Evolutionary conservation across 169 alveolate species (phyloP).

Genomic region (Ichthyophthirius multifiliis): DNA sequence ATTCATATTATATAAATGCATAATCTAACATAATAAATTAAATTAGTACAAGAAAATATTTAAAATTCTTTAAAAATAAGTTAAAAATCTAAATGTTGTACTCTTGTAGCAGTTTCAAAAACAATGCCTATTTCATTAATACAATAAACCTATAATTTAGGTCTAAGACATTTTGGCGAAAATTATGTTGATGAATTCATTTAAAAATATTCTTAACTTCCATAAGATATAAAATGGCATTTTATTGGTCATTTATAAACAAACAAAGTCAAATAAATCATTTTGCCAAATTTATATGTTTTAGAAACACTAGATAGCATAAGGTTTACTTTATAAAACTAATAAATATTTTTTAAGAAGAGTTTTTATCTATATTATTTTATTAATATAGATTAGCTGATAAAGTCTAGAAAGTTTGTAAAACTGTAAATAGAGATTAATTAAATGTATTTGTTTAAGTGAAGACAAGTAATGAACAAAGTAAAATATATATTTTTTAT

Average conservation of each 20-base stretch:
- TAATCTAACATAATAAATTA: no score
- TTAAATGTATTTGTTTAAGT: constrained; percentile 87
- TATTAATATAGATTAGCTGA: constrained; percentile 83
- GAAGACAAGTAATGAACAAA: constrained; percentile 85
- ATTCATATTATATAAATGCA: no score
- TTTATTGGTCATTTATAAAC: constrained; percentile 94
- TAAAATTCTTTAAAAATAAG: neutral
- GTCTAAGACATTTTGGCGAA: constrained; percentile 93
- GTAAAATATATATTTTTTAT: constrained; percentile 31
- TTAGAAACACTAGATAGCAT: constrained; percentile 90
- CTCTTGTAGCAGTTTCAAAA: constrained; percentile 72
- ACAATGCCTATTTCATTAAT: constrained; percentile 67
- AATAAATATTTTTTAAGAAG: no score
- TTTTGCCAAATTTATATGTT: constrained; percentile 77
- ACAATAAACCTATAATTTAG: constrained; percentile 70
- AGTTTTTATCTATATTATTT: no score
- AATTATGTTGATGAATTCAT: constrained; percentile 90
- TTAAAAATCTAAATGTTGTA: neutral
- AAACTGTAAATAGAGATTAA: constrained; percentile 32
- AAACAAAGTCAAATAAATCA: constrained; percentile 86
- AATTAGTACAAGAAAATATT: neutral
- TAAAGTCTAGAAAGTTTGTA: constrained; percentile 73
- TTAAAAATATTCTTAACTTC: constrained; percentile 82
- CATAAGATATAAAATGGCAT: constrained; percentile 92
- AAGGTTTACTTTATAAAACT: constrained; percentile 24